Percentiles rank a stretch among this genome's conserved stretches.
These are phyloP conservation scores for Cyamopsis tetragonoloba DNA, from an alignment of 306 rosid genomes.

Conservation along the genomic window DNA sequence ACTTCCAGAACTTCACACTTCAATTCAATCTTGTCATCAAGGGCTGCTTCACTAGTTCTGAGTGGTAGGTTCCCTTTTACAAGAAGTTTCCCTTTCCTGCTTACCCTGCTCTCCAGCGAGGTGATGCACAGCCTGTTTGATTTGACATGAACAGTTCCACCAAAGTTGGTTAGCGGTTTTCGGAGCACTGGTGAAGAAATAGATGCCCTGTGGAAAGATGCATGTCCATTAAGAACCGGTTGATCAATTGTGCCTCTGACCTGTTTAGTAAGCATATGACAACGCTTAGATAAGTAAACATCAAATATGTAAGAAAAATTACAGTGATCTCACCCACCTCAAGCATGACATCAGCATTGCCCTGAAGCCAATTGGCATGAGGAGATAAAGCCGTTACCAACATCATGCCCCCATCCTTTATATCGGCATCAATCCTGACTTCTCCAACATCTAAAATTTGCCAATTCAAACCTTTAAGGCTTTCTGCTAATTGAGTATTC, in stretches of 20 bases:
- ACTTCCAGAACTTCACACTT: conserved; percentile 93
- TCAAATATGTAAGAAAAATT: conserved; percentile 17
- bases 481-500: conserved; percentile 83
- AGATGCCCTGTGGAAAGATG: conserved; percentile 90
- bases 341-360: conserved; percentile 84
- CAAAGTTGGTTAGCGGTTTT: conserved; percentile 82
- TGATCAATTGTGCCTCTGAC: conserved; percentile 91
- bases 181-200: conserved; percentile 85
- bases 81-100: conserved; percentile 86
- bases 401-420: conserved; percentile 97
- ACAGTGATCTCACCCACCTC: conserved; percentile 54
- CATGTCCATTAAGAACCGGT: conserved; percentile 82
- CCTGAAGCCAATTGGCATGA: conserved; percentile 91
- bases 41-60: conserved; percentile 83
- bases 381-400: conserved; percentile 89
- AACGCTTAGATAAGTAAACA: conserved; percentile 15
- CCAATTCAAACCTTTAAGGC: conserved; percentile 94
- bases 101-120: conserved; percentile 82
- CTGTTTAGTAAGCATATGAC: conserved; percentile 41
- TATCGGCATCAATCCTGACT: conserved; percentile 92
- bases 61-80: conserved; percentile 93
- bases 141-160: conserved; percentile 84
- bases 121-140: conserved; percentile 89
- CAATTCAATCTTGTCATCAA: conserved; percentile 77
- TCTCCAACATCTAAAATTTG: conserved; percentile 88